Evolutionary conservation across 345 rosid species (phyloP).

Genomic region (Lepidium didymum): DNA sequence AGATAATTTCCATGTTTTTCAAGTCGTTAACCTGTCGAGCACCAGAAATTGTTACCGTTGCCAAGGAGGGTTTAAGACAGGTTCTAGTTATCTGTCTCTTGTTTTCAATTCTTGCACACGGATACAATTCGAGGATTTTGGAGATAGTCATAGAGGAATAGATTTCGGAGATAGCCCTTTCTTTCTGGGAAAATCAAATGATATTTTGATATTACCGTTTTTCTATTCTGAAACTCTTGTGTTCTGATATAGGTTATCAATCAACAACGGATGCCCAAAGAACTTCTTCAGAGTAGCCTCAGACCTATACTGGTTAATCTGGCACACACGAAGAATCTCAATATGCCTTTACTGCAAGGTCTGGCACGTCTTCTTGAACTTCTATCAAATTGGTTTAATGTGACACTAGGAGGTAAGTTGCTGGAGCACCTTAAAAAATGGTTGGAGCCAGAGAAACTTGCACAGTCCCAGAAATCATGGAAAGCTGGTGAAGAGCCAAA

Average conservation of each 20-base stretch:
- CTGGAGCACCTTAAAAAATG: slow-evolving; percentile 97
- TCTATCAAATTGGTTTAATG: slow-evolving; percentile 93
- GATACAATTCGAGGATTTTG: not conserved
- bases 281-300: slow-evolving; percentile 96
- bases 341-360: slow-evolving; percentile 96
- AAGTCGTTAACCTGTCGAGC: slow-evolving; percentile 90
- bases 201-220: not conserved
- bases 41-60: slow-evolving; percentile 94
- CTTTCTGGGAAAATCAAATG: slow-evolving; percentile 1
- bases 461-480: slow-evolving; percentile 89
- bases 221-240: slow-evolving; percentile 4
- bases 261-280: slow-evolving; percentile 98
- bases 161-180: slow-evolving; percentile 1
- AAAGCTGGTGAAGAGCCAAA: slow-evolving; percentile 98
- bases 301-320: slow-evolving; percentile 93
- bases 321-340: slow-evolving; percentile 97
- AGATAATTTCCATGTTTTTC: slow-evolving; percentile 97
- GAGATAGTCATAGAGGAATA: not conserved
- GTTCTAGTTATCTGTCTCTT: slow-evolving; percentile 29
- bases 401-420: slow-evolving; percentile 92
- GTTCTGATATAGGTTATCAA: slow-evolving; percentile 59
- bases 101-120: not conserved
- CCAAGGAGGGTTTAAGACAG: slow-evolving; percentile 98
- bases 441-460: slow-evolving; percentile 97
- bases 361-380: slow-evolving; percentile 97